Evolutionary conservation across 208 protist genomes (phyloP).

Genomic region (Zelonia costaricensis): DNA sequence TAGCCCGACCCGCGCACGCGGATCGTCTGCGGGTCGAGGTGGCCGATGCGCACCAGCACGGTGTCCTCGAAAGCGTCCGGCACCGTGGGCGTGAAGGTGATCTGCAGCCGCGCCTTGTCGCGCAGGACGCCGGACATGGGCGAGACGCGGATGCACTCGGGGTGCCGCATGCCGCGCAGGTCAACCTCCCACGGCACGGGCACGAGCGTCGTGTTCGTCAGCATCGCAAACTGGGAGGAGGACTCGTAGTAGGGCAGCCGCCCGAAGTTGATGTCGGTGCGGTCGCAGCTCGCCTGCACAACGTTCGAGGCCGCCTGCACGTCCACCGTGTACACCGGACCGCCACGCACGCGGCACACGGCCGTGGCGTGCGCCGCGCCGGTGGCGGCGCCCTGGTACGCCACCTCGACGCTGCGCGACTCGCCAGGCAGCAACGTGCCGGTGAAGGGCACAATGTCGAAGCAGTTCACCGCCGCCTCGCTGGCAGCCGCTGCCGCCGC

Average conservation of each 20-base stretch:
- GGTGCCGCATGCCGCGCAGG: conserved; percentile 40
- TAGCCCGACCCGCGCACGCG: conserved; percentile 72
- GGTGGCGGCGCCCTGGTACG: conserved; percentile 63
- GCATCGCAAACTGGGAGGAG: conserved; percentile 68
- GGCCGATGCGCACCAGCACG: conserved; percentile 88
- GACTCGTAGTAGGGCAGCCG: conserved; percentile 73
- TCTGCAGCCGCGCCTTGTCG: conserved; percentile 68
- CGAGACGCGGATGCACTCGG: conserved; percentile 64
- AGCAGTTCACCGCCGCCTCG: conserved; percentile 39
- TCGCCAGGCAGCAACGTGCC: conserved; percentile 87
- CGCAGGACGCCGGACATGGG: conserved; percentile 73
- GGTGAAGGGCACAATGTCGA: conserved; percentile 95
- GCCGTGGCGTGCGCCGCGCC: conserved; percentile 45
- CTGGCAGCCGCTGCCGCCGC: conserved; percentile 12
- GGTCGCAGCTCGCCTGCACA: conserved; percentile 86
- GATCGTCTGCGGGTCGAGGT: conserved; percentile 93
- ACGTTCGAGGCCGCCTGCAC: conserved; percentile 78
- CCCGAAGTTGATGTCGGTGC: conserved; percentile 91
- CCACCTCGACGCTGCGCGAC: conserved; percentile 78
- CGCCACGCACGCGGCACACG: conserved; percentile 91
- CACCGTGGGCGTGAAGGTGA: conserved; percentile 81
- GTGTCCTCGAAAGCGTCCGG: conserved; percentile 86
- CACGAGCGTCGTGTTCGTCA: conserved; percentile 93
- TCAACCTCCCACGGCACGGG: conserved; percentile 81
- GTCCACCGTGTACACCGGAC: conserved; percentile 85